A percentile compares a stretch with the other conserved stretches of the same genome.
These are phyloP conservation scores for Phialophora tarda DNA, from an alignment of 2,329 filamentous ascomycete species.

Conservation along the genomic window DNA sequence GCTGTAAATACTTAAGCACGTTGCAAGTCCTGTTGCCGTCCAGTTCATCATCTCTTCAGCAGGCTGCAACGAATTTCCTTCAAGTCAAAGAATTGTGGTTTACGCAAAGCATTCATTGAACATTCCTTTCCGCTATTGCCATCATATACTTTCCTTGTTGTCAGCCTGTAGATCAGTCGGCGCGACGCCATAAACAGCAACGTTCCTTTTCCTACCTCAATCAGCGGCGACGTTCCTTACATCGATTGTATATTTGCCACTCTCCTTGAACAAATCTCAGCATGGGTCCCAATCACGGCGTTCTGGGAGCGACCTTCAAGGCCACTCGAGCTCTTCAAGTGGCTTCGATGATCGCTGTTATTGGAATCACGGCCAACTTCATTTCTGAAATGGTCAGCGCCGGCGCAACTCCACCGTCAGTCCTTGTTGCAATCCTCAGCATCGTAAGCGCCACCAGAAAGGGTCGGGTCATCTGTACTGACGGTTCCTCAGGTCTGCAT, in stretches of 20 bases:
- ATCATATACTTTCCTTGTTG: conserved; percentile 11
- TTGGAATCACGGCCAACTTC: conserved; percentile 83
- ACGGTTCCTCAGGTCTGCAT: conserved; percentile 68
- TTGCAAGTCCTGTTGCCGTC: conserved; percentile 2
- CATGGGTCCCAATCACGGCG: conserved; percentile 61
- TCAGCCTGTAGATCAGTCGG: conserved; percentile 12
- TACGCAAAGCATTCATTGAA: conserved; percentile 12
- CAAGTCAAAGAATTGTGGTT: conserved; percentile 5
- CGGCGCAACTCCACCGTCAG: conserved; percentile 69
- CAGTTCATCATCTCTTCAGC: conserved; percentile 1
- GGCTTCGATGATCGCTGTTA: conserved; percentile 73
- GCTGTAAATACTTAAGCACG: conserved; percentile 17
- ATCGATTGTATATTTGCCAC: conserved; percentile 9
- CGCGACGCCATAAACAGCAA: conserved; percentile 20
- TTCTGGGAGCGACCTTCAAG: conserved; percentile 79
- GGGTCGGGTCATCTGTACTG: not conserved
- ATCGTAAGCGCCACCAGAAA: conserved; percentile 65
- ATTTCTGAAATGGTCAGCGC: conserved; percentile 74
- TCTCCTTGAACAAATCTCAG: conserved; percentile 19
- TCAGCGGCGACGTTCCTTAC: conserved; percentile 6
- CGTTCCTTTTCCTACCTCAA: not conserved
- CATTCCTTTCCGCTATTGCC: conserved; percentile 9
- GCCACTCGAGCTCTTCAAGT: conserved; percentile 73
- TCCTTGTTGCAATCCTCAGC: conserved; percentile 77
- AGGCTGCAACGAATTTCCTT: conserved; percentile 20